Percentiles rank a stretch among this genome's conserved stretches.
phyloP scores from a whole-genome alignment of 176 grass and related monocot species.

The Luzula sylvatica region DNA sequence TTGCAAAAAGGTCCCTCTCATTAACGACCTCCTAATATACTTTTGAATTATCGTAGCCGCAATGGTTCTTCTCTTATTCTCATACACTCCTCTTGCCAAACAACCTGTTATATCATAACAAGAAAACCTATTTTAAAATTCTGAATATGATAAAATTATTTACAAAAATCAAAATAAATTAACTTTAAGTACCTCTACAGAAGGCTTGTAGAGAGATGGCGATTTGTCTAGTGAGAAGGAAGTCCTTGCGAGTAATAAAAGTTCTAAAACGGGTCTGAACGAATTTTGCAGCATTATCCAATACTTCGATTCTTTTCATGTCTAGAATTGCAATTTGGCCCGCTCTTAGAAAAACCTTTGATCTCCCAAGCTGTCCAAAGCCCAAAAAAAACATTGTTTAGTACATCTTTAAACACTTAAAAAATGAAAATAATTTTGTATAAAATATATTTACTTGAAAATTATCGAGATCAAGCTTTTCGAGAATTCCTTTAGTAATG shows the following conservation, averaged over 20 bases:
- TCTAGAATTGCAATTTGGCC: conserved; percentile 93
- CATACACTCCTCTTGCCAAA: conserved; percentile 59
- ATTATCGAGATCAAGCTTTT: conserved; percentile 82
- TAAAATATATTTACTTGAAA: conserved; percentile 54
- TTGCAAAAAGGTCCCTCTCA: conserved; percentile 37
- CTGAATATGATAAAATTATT: neutral
- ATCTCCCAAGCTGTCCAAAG: conserved; percentile 68
- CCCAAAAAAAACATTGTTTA: conserved; percentile 1
- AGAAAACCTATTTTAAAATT: neutral
- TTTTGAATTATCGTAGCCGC: conserved; percentile 82
- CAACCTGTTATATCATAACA: conserved; percentile 34
- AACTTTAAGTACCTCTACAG: conserved; percentile 53
- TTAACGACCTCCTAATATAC: conserved; percentile 45
- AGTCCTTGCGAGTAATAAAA: conserved; percentile 50
- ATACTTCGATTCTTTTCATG: conserved; percentile 67
- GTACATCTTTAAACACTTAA: neutral
- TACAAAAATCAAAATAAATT: neutral
- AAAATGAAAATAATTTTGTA: no score
- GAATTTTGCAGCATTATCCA: conserved; percentile 76
- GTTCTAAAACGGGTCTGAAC: conserved; percentile 78
- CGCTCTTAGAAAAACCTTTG: conserved; percentile 84
- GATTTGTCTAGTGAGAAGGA: conserved; percentile 47
- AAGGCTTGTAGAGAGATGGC: conserved; percentile 75
- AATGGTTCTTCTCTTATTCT: conserved; percentile 37
- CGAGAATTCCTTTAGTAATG: conserved; percentile 56